A percentile compares a stretch with the other conserved stretches of the same genome.
These are phyloP conservation scores for Macrophomina pseudophaseolina DNA, from an alignment of 2,329 filamentous ascomycete species.

Conservation along the genomic window DNA sequence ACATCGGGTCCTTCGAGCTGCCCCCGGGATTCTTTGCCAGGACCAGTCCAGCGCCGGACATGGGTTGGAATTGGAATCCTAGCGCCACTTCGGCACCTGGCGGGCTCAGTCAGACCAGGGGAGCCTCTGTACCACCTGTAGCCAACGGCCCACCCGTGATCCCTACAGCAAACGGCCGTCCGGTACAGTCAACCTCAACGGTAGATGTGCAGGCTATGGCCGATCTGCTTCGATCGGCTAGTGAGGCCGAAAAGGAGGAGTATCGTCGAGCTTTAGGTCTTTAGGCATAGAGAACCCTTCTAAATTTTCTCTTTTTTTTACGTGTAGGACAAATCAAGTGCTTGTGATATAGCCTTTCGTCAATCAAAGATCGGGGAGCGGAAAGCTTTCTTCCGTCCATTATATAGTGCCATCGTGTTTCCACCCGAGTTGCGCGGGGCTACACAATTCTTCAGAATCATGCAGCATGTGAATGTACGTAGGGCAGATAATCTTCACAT, in stretches of 20 bases:
- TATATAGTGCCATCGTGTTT: background rate
- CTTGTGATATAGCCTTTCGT: background rate
- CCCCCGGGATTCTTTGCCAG: background rate
- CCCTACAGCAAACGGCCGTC: background rate
- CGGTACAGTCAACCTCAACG: background rate
- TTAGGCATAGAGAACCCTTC: background rate
- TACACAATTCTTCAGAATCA: background rate
- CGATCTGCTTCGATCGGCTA: background rate
- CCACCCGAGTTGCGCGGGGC: background rate
- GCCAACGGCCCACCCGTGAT: background rate
- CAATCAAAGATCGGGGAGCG: background rate
- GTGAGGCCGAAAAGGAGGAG: slow-evolving; percentile 1
- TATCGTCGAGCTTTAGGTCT: slow-evolving; percentile 1
- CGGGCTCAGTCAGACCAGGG: background rate
- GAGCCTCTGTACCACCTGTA: background rate
- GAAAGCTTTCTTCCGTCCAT: background rate
- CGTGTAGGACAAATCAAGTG: background rate
- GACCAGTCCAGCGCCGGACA: background rate
- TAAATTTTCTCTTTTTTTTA: background rate
- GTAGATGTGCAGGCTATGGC: background rate
- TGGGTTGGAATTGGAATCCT: background rate
- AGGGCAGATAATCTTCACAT: too few species aligned
- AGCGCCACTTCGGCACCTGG: background rate
- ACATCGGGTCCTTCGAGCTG: slow-evolving; percentile 7
- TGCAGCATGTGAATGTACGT: too few species aligned